These are phyloP conservation scores for Macrolepiota fuliginosa DNA, from an alignment of 768 basidiomycete species.

Conservation along the genomic window DNA sequence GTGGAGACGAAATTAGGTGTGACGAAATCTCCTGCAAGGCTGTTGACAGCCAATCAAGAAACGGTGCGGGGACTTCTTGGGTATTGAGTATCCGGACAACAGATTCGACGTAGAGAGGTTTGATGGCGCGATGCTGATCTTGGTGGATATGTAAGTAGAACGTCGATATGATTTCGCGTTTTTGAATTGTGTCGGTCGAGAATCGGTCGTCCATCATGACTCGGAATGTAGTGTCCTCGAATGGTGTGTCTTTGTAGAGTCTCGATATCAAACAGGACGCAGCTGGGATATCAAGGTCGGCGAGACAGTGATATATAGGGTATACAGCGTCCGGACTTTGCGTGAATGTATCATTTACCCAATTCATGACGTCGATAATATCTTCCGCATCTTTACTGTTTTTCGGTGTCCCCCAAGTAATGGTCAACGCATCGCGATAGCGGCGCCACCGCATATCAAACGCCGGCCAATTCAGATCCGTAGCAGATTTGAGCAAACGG, in stretches of 20 bases:
- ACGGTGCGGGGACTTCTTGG: conserved; percentile 28
- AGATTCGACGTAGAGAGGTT: conserved; percentile 24
- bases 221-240: conserved; percentile 24
- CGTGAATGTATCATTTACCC: conserved; percentile 27
- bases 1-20: not conserved
- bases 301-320: conserved; percentile 25
- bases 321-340: conserved; percentile 27
- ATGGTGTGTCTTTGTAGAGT: not conserved
- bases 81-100: conserved; percentile 29
- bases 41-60: conserved; percentile 30
- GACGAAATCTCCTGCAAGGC: conserved; percentile 25
- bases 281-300: conserved; percentile 21
- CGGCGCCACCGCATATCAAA: conserved; percentile 31
- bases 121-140: conserved; percentile 21
- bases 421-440: conserved; percentile 24
- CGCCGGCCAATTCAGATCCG: conserved; percentile 26
- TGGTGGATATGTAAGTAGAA: conserved; percentile 29
- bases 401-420: conserved; percentile 22
- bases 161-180: conserved; percentile 26
- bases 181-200: conserved; percentile 24
- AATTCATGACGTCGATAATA: conserved; percentile 24
- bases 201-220: conserved; percentile 30
- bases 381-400: conserved; percentile 21
- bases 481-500: conserved; percentile 23
- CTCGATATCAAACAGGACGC: conserved; percentile 23